Conservation (phyloP, 345 rosid genomes). For the Gossypium thurberi region DNA sequence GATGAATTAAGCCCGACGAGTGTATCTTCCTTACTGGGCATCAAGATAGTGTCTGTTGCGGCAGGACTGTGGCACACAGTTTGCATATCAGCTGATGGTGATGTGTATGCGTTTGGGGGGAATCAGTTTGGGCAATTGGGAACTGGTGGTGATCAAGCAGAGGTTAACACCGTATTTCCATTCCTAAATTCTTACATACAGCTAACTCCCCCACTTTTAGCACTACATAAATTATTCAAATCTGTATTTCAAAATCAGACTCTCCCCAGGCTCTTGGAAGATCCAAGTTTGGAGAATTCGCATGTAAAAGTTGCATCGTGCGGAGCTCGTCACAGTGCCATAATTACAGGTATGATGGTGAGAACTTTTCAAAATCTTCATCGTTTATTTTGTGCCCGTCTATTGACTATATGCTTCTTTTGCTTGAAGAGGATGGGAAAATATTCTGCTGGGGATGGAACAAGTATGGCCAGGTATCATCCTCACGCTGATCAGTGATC, state of each 20-base stretch:
- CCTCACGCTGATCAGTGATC: background rate
- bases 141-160: conserved; percentile 63
- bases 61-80: conserved; percentile 87
- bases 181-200: too few relatives aligned
- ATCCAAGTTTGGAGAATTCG: conserved; percentile 44
- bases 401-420: background rate
- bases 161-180: conserved; percentile 31
- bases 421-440: conserved; percentile 47
- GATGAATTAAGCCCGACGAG: conserved; percentile 64
- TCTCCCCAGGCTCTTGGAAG: conserved; percentile 56
- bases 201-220: too few relatives aligned
- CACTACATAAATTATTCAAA: too few relatives aligned
- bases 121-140: conserved; percentile 90
- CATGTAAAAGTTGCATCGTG: conserved; percentile 52
- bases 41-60: conserved; percentile 44
- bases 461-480: conserved; percentile 75
- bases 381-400: too few relatives aligned
- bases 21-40: conserved; percentile 44
- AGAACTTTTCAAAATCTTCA: too few relatives aligned
- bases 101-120: conserved; percentile 71
- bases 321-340: conserved; percentile 75
- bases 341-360: conserved; percentile 50
- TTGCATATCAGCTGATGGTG: conserved; percentile 57
- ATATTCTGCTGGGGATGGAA: conserved; percentile 86
- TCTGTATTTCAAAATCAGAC: conserved; percentile 27